phyloP scores from a whole-genome alignment of 257 asterid genomes.

The Solanum pinnatisectum region DNA sequence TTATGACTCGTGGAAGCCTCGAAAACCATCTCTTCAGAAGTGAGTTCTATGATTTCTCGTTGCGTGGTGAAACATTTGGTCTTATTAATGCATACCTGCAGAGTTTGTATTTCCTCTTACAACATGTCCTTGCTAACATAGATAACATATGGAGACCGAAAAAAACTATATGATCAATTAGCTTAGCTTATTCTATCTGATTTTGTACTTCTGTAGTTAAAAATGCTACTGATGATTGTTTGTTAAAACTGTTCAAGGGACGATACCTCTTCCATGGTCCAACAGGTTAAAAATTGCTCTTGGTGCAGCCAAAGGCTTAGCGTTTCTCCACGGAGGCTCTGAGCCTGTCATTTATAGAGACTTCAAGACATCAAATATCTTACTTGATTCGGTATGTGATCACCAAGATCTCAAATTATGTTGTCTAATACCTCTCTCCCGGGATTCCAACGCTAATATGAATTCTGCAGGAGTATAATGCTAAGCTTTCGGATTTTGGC shows the following conservation, averaged over 20 bases:
- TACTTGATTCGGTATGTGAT: slow-evolving; percentile 69
- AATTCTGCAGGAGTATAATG: slow-evolving; percentile 62
- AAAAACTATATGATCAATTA: neutral
- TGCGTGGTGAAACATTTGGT: neutral
- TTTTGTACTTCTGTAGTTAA: neutral
- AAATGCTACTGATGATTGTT: neutral
- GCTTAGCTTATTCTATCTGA: neutral
- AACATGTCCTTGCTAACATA: neutral
- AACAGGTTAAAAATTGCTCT: slow-evolving; percentile 83
- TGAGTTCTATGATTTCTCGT: slow-evolving; percentile 22
- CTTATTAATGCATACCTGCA: neutral
- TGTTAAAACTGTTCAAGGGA: slow-evolving; percentile 51
- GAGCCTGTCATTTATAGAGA: slow-evolving; percentile 90
- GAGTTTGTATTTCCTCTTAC: neutral
- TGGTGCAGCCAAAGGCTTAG: slow-evolving; percentile 94
- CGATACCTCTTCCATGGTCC: slow-evolving; percentile 91
- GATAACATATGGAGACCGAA: neutral
- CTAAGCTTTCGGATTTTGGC: slow-evolving; percentile 93
- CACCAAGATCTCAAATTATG: neutral
- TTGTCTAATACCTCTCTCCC: neutral
- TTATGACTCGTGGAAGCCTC: slow-evolving; percentile 97
- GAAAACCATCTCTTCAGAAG: slow-evolving; percentile 93
- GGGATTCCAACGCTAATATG: neutral
- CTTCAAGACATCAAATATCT: slow-evolving; percentile 91
- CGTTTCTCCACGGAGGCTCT: slow-evolving; percentile 78